phyloP scores from a whole-genome alignment of 2,329 filamentous ascomycete genomes.

The Fusarium sp. region DNA sequence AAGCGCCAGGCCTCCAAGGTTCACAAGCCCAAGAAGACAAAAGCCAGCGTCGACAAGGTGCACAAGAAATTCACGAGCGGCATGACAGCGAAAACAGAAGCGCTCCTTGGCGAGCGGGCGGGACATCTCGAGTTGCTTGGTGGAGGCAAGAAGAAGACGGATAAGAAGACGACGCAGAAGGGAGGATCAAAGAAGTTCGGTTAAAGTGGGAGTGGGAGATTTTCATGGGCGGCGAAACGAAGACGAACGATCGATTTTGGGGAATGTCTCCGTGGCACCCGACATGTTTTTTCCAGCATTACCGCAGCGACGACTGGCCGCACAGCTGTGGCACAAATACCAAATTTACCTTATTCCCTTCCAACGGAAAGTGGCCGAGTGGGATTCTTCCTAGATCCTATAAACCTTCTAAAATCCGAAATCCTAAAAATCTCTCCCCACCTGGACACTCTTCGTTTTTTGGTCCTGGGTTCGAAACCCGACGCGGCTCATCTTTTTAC shows the following conservation, averaged over 20 bases:
- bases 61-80: constrained; percentile 70
- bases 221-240: constrained; percentile 3
- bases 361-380: background rate
- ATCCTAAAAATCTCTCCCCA: background rate
- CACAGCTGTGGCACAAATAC: constrained; percentile 2
- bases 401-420: constrained; percentile 2
- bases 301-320: background rate
- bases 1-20: constrained; percentile 63
- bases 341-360: background rate
- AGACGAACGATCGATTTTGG: constrained; percentile 19
- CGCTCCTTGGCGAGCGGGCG: constrained; percentile 71
- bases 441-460: constrained; percentile 8
- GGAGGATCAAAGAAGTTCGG: constrained; percentile 71
- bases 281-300: background rate
- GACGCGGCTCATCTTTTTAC: background rate
- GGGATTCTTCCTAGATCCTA: constrained; percentile 1
- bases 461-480: background rate
- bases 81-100: constrained; percentile 69
- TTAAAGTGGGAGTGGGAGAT: constrained; percentile 52
- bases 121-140: constrained; percentile 74
- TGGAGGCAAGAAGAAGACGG: constrained; percentile 68
- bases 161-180: constrained; percentile 59
- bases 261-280: background rate
- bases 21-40: constrained; percentile 64
- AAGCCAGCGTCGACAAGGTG: constrained; percentile 66